A percentile compares a stretch with the other conserved stretches of the same genome.
Conservation (phyloP, 768 basidiomycete genomes). For the Chalciporus pseudorubinellus region DNA sequence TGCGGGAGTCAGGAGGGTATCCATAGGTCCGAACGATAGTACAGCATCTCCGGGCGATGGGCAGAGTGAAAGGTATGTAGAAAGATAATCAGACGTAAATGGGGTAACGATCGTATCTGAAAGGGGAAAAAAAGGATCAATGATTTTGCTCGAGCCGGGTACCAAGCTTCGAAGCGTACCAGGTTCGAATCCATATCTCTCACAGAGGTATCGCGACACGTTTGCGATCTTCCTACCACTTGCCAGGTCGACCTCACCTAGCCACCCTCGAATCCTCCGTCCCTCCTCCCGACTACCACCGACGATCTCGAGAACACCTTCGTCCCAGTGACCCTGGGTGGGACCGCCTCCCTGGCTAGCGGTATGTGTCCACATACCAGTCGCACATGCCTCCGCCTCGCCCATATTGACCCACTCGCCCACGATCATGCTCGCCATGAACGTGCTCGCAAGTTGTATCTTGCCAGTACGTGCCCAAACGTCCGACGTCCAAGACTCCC, state of each 20-base stretch:
- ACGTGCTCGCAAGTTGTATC: conserved; percentile 74
- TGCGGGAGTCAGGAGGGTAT: conserved; percentile 71
- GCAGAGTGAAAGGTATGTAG: conserved; percentile 72
- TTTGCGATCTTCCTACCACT: conserved; percentile 63
- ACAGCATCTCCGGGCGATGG: conserved; percentile 74
- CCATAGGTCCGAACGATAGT: conserved; percentile 79
- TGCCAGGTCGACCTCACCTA: conserved; percentile 76
- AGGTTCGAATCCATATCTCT: conserved; percentile 78
- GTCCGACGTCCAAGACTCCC: conserved; percentile 75
- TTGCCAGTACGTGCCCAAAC: conserved; percentile 78
- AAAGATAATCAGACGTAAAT: conserved; percentile 76
- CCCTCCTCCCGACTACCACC: conserved; percentile 76
- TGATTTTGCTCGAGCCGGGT: neutral
- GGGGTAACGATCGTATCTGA: conserved; percentile 69
- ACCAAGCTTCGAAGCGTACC: conserved; percentile 39
- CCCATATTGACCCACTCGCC: conserved; percentile 72
- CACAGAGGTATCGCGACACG: conserved; percentile 71
- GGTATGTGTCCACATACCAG: conserved; percentile 71
- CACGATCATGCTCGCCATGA: conserved; percentile 65
- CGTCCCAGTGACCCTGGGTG: conserved; percentile 70
- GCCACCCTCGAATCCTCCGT: conserved; percentile 67
- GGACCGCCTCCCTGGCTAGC: conserved; percentile 22
- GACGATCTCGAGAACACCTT: conserved; percentile 71
- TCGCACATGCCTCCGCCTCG: conserved; percentile 75
- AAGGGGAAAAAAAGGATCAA: neutral